Percentiles rank a stretch among this genome's conserved stretches.
Evolutionary conservation across 495 filamentous ascomycete genomes (phyloP).

Genomic region (Hypoxylon fragiforme): DNA sequence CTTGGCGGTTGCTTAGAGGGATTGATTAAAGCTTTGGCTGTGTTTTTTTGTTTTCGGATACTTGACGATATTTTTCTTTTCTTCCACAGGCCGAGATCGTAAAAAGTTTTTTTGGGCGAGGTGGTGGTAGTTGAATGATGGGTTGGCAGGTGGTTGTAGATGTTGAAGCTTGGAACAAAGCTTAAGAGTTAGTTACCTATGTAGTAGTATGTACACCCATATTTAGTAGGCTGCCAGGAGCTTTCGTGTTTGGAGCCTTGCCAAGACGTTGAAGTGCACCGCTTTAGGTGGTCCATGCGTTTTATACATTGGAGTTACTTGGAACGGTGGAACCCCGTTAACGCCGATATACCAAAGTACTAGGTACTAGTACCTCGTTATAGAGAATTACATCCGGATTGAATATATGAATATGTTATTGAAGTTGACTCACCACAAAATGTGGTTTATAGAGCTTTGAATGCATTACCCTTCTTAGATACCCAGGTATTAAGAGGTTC

Average conservation of each 20-base stretch:
- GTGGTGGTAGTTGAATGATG: not conserved
- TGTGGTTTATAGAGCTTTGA: slow-evolving; percentile 1
- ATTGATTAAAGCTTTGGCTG: slow-evolving; percentile 12
- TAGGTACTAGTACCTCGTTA: too few species aligned
- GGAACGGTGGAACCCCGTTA: slow-evolving; percentile 16
- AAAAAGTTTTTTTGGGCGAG: not conserved
- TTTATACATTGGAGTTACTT: slow-evolving; percentile 10
- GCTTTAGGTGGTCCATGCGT: slow-evolving; percentile 19
- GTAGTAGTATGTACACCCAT: too few species aligned
- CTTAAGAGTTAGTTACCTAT: not conserved
- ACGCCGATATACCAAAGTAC: slow-evolving; percentile 18
- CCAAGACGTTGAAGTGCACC: slow-evolving; percentile 28
- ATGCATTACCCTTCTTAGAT: too few species aligned
- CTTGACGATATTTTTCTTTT: not conserved
- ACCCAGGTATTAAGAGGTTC: too few species aligned
- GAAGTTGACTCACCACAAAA: slow-evolving; percentile 17
- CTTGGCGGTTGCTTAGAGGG: slow-evolving; percentile 32
- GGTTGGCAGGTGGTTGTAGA: not conserved
- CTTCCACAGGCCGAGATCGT: not conserved
- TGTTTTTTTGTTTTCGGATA: not conserved
- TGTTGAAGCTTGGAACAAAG: not conserved
- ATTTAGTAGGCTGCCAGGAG: slow-evolving; percentile 52
- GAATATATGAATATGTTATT: too few species aligned
- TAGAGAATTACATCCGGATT: too few species aligned
- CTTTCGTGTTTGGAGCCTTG: slow-evolving; percentile 47